Percentiles rank a stretch among this genome's conserved stretches.
These are phyloP conservation scores for Exophiala lecanii-corni DNA, from an alignment of 2,329 filamentous ascomycete genomes.

Conservation along the genomic window DNA sequence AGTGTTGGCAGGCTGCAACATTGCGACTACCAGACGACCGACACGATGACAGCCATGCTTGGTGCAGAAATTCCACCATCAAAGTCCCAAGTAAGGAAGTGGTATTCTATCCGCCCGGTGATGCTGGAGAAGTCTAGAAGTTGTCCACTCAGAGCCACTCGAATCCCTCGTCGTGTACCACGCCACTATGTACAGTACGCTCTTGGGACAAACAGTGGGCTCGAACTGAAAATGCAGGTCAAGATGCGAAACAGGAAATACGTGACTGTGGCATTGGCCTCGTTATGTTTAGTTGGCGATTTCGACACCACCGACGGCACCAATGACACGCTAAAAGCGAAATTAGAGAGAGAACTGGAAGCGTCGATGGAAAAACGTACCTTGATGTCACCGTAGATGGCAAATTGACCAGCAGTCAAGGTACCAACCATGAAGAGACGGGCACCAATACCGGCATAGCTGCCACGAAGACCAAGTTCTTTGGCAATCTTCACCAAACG, in stretches of 20 bases:
- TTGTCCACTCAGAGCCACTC: not conserved
- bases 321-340: conserved; percentile 63
- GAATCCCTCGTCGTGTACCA: too few species aligned
- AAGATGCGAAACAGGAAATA: too few species aligned
- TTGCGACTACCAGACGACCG: too few species aligned
- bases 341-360: too few species aligned
- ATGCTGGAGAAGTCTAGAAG: not conserved
- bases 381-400: conserved; percentile 70
- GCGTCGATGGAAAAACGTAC: conserved; percentile 13
- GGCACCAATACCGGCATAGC: conserved; percentile 75
- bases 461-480: conserved; percentile 76
- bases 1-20: too few species aligned
- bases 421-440: conserved; percentile 73
- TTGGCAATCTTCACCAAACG: conserved; percentile 83
- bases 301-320: conserved; percentile 72
- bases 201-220: too few species aligned
- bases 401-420: conserved; percentile 75
- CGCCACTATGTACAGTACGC: too few species aligned
- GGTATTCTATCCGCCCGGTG: not conserved
- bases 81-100: too few species aligned
- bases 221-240: too few species aligned
- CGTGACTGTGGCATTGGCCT: too few species aligned
- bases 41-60: too few species aligned
- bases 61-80: too few species aligned
- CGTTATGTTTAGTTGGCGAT: conserved; percentile 46